Conservation (phyloP, 1,139 yeast genomes). For the Candida buenavistaensis region DNA sequence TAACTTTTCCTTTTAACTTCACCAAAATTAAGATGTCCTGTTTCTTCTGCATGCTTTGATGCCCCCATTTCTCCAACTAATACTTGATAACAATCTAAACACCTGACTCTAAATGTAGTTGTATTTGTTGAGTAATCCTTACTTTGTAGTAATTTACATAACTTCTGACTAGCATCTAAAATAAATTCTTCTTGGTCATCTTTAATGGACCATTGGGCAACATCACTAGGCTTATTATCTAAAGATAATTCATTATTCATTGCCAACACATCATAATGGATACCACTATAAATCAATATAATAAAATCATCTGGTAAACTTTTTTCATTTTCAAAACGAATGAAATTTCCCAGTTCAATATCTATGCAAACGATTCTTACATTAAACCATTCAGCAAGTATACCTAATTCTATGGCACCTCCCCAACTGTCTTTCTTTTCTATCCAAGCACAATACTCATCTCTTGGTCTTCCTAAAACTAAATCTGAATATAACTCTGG, state of each 20-base stretch:
- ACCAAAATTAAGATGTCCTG: slow-evolving; percentile 67
- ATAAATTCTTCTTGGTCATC: slow-evolving; percentile 25
- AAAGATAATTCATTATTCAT: slow-evolving; percentile 30
- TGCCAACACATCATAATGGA: slow-evolving; percentile 72
- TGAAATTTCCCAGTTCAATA: slow-evolving; percentile 62
- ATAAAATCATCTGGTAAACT: slow-evolving; percentile 38
- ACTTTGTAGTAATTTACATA: slow-evolving; percentile 49
- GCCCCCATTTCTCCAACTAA: slow-evolving; percentile 71
- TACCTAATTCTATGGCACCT: slow-evolving; percentile 78
- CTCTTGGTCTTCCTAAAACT: slow-evolving; percentile 54
- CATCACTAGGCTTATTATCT: slow-evolving; percentile 29
- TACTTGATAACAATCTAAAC: slow-evolving; percentile 54
- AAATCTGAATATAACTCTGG: slow-evolving; percentile 54
- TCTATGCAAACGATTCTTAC: slow-evolving; percentile 65
- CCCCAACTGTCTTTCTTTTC: slow-evolving; percentile 70
- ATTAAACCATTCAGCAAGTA: slow-evolving; percentile 55
- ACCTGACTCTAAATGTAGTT: slow-evolving; percentile 55
- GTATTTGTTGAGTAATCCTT: slow-evolving; percentile 70
- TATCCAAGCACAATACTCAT: slow-evolving; percentile 65
- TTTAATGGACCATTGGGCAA: slow-evolving; percentile 36
- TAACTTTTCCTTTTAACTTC: slow-evolving; percentile 39
- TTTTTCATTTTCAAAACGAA: slow-evolving; percentile 52
- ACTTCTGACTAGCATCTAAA: slow-evolving; percentile 13
- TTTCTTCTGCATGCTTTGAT: slow-evolving; percentile 60
- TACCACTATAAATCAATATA: slow-evolving; percentile 64